Base-by-base conservation (phyloP, 2,329 filamentous ascomycete species). In the Penicillium sp. region DNA sequence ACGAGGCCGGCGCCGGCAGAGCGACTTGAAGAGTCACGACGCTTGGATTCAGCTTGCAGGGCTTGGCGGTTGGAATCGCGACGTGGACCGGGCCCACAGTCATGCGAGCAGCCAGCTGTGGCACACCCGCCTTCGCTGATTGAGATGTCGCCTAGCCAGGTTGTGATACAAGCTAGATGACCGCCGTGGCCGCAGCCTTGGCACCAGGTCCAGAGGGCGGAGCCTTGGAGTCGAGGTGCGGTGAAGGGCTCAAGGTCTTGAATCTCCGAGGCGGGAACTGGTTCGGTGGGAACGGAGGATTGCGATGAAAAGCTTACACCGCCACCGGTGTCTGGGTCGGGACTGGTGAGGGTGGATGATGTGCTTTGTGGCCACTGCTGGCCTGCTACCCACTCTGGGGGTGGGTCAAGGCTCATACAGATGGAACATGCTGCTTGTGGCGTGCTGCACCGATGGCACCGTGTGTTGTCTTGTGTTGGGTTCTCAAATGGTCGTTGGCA, bases 101-200 rank as follows among this genome's bases (percentile, higher is more conserved):
- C 82, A 61, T 84, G 85, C 49, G 80, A 71, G 67, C 84, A 87
- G 16, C 82, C 84, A 45, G 79, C 76, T 7, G 79, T 83, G 3
- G 83, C 79, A 70, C 84, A 87, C 29, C 77, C 78, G 14, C 83
- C 83, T 57, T 81, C 78, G 36, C 73, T 77, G 36, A 76, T 73
- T 31, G 76, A 67, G 18, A 75, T 59, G 48, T 81, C 76, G 16
- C 71, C 70, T 50, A 84, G 80, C 83, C 84, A 86, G 13, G 76
- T 75, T 7, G 74, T 75, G 29, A 86, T 75, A 65, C 85, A 88
- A 46, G 78, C 77, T 5, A 78, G 71, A 63, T 88, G 85, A 2
- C 80, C 83, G 38, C 81, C 79, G 61, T 88, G 85, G 4, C 83
- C 82, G 66, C 85, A 88, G 11, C 80, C 73, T 61, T 84, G 76